Evolutionary conservation across 441 rosid species (phyloP), one percentile per base, ranked within the genome.

Genomic region (Arabidopsis lyrata): DNA sequence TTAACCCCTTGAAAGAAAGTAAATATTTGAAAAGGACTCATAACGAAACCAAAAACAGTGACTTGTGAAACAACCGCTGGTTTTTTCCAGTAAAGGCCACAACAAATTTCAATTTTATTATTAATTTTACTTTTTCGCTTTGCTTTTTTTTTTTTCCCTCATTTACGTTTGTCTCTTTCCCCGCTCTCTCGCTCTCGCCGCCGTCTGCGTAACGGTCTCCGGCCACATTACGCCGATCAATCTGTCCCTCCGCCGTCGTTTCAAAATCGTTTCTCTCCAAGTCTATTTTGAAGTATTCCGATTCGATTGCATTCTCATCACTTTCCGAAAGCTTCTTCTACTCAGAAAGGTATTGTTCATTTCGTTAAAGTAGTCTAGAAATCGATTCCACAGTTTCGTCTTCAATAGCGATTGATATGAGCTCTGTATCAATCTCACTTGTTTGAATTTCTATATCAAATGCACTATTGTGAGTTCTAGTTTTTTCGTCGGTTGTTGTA

Each of bases 171-270:
- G 78, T 73, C 55, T 60, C 74, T 58, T 76, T 72, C 55, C 59
- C 50, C 65, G 77, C 70, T 58, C 71, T 49, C 62, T 82, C 65
- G 62, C 81, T 73, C 77, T 72, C 84, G 49, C 80, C 85, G 90
- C 87, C 90, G 90, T 71, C 87, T 52, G 50, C 79, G 69, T 76
- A 86, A 86, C 95, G 93, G 92, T 82, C 77, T 81, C 64, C 29
- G 75, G 85, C 50, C 38, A 59, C 72, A 72, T 62, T 77, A 41
- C 83, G 73, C 73, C 82, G 82, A 68, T 67, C 67, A 74, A 0
- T 6, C 63, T 22, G n/a, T 74, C 54, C 8, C 13, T 18, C 18
- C 72, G 61, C 61, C 31, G 80, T 65, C 69, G 73, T 67, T 36
- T 63, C 48, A 14, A 41, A 5, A 8, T 39, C 36, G 11, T 32